A percentile compares a stretch with the other conserved stretches of the same genome.
These are phyloP conservation scores for Arachis stenosperma DNA, from an alignment of 306 rosid genomes.

Conservation along the genomic window DNA sequence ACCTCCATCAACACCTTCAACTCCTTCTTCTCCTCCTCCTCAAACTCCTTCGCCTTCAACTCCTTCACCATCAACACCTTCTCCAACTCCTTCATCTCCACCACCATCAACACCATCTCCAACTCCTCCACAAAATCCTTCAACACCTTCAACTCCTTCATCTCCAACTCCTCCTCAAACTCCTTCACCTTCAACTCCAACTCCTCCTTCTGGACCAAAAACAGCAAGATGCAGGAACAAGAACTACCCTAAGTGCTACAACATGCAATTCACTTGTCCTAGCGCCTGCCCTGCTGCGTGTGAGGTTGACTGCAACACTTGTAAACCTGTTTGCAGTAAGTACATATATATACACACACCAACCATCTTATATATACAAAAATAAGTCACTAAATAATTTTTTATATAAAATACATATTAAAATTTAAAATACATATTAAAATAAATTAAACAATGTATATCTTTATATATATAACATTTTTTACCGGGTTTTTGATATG, in stretches of 20 bases:
- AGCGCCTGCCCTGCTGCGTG: slow-evolving; percentile 54
- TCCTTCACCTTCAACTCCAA: background rate
- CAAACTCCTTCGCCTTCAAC: background rate
- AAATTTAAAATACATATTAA: too few relatives aligned
- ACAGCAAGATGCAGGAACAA: slow-evolving; percentile 52
- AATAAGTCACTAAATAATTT: too few relatives aligned
- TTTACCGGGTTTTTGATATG: too few relatives aligned
- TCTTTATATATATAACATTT: too few relatives aligned
- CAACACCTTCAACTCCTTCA: background rate
- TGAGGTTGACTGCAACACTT: slow-evolving; percentile 64
- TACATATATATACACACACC: background rate
- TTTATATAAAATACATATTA: too few relatives aligned
- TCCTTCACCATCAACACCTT: background rate
- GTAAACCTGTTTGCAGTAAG: slow-evolving; percentile 77
- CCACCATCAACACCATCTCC: slow-evolving; percentile 23
- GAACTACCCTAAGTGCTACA: slow-evolving; percentile 50
- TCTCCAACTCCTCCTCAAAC: background rate
- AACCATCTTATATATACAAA: background rate
- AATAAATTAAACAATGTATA: too few relatives aligned
- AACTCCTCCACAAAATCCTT: background rate
- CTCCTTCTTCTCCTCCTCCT: background rate
- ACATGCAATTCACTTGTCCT: slow-evolving; percentile 54
- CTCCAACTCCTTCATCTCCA: background rate
- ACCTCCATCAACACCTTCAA: background rate
- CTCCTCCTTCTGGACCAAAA: slow-evolving; percentile 1